Percentiles rank a stretch among this genome's conserved stretches.
phyloP scores from a whole-genome alignment of 2,329 filamentous ascomycete genomes.

The Neonectria faginata region DNA sequence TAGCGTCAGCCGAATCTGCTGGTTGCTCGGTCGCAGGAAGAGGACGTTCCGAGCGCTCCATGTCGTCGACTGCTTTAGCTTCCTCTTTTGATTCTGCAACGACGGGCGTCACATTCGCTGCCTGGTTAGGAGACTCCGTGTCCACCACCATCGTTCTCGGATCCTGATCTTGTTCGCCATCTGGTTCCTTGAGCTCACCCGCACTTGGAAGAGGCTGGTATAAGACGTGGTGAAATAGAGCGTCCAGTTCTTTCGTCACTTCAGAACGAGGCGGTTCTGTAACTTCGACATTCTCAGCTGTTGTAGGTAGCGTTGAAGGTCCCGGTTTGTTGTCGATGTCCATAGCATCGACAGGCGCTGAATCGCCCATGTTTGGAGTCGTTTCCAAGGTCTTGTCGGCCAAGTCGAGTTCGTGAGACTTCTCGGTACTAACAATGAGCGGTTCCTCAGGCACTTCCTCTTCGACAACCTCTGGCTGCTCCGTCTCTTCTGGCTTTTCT shows the following conservation, averaged over 20 bases:
- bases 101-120: slow-evolving; percentile 17
- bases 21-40: slow-evolving; percentile 12
- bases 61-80: slow-evolving; percentile 5
- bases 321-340: slow-evolving; percentile 23
- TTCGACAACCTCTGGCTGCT: not conserved
- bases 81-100: slow-evolving; percentile 15
- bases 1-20: slow-evolving; percentile 26
- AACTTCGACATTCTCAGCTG: not conserved
- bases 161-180: slow-evolving; percentile 7
- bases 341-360: slow-evolving; percentile 8
- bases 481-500: not conserved
- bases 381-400: not conserved
- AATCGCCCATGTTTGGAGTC: not conserved
- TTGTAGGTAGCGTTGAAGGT: not conserved
- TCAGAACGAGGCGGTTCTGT: slow-evolving; percentile 1
- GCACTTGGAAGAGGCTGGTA: slow-evolving; percentile 10
- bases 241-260: slow-evolving; percentile 13
- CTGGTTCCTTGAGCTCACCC: slow-evolving; percentile 8
- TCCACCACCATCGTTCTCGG: slow-evolving; percentile 7
- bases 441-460: not conserved
- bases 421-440: not conserved
- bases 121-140: slow-evolving; percentile 24
- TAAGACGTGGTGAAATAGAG: not conserved
- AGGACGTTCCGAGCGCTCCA: slow-evolving; percentile 11
- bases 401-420: not conserved